Evolutionary conservation across 2,329 filamentous ascomycete species (phyloP), one percentile per base, ranked within the genome.

Genomic region (Xylariaceae sp.): DNA sequence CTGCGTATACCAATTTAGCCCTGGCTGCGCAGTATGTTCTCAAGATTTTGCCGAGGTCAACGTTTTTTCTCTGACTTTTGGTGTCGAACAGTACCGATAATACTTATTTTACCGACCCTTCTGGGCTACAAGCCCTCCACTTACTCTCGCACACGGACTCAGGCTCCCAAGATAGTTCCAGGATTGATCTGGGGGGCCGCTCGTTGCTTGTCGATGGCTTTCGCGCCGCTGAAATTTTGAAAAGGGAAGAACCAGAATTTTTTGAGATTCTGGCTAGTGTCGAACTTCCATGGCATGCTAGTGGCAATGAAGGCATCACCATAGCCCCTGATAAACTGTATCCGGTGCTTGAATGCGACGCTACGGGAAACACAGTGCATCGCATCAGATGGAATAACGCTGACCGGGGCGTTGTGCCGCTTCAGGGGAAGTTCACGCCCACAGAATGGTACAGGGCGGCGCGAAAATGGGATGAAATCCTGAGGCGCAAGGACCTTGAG

Each of bases 371-470:
- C 0, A 53, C 65, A 26, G 43, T 80, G 45, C 67, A 69, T 18
- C 86, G 90, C 52, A 77, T 97, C 6, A 80, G 92, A 50, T 99
- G 94, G 94, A 99, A 99, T 70, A 92, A 92, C 59, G 87, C 90
- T 58, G 94, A 97, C 69, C 79, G 94, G 39, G 89, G 88, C 1
- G 79, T 85, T 2, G 78, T 89, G 55, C 80, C 82, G 13, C 80
- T 84, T 65, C 70, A 69, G 5, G 66, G 69, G 3, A 63, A 78
- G 16, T 70, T 74, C 19, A 68, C 76, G 3, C 76, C 84, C 2
- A 69, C 72, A 7, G 67, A 71, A 36, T 97, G 92, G 91, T 97
- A 96, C 68, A 70, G 75, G 18, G 92, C 92, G 0, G 92, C 91
- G 13, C 77, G 81, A 48, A 84, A 83, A 63, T 97, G 86, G 77